phyloP scores from a whole-genome alignment of 1,139 yeast genomes.

The Yamadazyma dendronema region DNA sequence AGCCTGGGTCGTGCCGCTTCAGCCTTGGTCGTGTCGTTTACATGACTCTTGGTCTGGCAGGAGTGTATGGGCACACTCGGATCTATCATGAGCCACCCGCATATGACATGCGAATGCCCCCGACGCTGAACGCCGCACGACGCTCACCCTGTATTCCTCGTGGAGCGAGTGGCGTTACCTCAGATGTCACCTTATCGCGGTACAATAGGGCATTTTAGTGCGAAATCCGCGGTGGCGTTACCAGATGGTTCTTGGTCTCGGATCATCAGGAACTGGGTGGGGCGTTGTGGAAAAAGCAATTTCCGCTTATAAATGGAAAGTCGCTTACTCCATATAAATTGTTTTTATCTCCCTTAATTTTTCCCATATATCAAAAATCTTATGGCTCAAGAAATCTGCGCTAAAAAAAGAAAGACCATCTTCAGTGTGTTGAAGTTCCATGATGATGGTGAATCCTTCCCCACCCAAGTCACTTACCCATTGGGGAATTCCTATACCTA shows the following conservation, averaged over 20 bases:
- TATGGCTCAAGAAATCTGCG: background rate
- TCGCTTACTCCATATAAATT: constrained; percentile 1
- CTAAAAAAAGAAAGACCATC: constrained; percentile 1
- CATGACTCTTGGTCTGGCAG: too few species aligned
- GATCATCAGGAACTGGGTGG: background rate
- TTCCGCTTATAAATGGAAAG: background rate
- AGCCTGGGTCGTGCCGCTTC: too few species aligned
- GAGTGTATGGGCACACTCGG: too few species aligned
- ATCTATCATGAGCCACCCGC: too few species aligned
- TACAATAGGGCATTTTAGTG: too few species aligned
- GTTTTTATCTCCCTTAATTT: background rate
- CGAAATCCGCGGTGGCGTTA: background rate
- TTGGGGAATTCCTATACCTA: background rate
- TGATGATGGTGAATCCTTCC: background rate
- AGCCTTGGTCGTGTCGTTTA: too few species aligned
- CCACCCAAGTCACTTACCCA: background rate
- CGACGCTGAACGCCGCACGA: background rate
- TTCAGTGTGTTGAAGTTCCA: background rate
- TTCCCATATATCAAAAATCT: background rate
- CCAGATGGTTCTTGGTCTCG: too few species aligned
- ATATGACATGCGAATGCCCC: too few species aligned
- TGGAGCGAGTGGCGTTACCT: too few species aligned
- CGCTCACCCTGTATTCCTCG: background rate
- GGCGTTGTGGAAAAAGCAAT: background rate
- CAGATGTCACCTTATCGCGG: background rate